These are phyloP conservation scores for Phaeophleospora eucalypticola DNA, from an alignment of 2,329 filamentous ascomycete species.

Conservation along the genomic window DNA sequence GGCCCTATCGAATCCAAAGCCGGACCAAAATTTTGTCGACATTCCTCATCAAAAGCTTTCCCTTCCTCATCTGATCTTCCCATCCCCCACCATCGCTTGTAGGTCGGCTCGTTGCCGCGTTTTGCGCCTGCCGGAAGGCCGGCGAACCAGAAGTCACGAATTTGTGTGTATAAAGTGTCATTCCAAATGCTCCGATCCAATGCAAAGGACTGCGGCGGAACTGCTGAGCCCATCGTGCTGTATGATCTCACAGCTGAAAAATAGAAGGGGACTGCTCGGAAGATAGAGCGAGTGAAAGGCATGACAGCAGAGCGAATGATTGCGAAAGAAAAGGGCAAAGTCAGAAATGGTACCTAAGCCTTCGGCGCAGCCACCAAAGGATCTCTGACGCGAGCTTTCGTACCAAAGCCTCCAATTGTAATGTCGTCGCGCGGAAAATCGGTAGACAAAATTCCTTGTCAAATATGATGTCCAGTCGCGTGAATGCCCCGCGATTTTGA, in stretches of 20 bases:
- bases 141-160: constrained; percentile 40
- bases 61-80: constrained; percentile 32
- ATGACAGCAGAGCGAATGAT: background rate
- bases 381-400: too few relatives aligned
- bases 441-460: too few relatives aligned
- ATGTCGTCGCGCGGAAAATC: too few relatives aligned
- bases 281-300: background rate
- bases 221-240: constrained; percentile 5
- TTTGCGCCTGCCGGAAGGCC: constrained; percentile 30
- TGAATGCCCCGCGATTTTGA: too few relatives aligned
- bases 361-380: too few relatives aligned
- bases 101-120: constrained; percentile 21
- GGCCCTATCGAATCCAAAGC: constrained; percentile 40
- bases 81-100: constrained; percentile 38
- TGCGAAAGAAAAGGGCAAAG: too few relatives aligned
- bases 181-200: constrained; percentile 41
- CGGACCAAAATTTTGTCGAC: constrained; percentile 30
- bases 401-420: too few relatives aligned
- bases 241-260: background rate
- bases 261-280: background rate
- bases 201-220: constrained; percentile 17
- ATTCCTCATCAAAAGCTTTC: constrained; percentile 36
- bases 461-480: too few relatives aligned
- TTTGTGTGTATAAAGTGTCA: constrained; percentile 33
- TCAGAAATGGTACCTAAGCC: too few relatives aligned